Evolutionary conservation across 2,329 filamentous ascomycete genomes (phyloP).

Genomic region (Ophiocordyceps robertsii): DNA sequence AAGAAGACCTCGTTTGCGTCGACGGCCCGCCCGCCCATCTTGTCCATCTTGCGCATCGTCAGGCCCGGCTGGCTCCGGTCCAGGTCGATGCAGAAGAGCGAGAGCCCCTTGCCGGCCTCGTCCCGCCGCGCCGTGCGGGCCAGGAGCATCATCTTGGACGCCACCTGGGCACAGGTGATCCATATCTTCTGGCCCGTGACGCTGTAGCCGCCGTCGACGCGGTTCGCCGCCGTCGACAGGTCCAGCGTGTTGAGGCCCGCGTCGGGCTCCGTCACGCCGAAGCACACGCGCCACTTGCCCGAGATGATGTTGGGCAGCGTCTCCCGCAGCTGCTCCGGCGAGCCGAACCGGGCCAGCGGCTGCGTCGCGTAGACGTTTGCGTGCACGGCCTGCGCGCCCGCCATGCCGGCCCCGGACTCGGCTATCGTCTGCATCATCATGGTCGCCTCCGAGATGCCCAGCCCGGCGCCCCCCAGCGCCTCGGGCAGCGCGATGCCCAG

Average conservation of each 20-base stretch:
- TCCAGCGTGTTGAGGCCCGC: slow-evolving; percentile 67
- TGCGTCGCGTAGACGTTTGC: slow-evolving; percentile 66
- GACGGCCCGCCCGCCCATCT: slow-evolving; percentile 74
- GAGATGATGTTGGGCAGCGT: slow-evolving; percentile 60
- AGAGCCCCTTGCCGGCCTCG: slow-evolving; percentile 55
- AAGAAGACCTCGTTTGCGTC: slow-evolving; percentile 86
- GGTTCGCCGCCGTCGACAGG: slow-evolving; percentile 49
- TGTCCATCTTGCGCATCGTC: slow-evolving; percentile 59
- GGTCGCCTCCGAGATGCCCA: slow-evolving; percentile 70
- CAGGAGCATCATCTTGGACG: slow-evolving; percentile 70
- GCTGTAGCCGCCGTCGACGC: slow-evolving; percentile 43
- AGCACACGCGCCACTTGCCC: slow-evolving; percentile 61
- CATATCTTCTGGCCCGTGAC: slow-evolving; percentile 76
- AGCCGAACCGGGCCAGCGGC: slow-evolving; percentile 60
- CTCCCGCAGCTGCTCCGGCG: slow-evolving; percentile 44
- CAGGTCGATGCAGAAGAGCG: slow-evolving; percentile 69
- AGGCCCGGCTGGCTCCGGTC: slow-evolving; percentile 46
- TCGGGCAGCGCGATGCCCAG: slow-evolving; percentile 70
- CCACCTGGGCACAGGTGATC: slow-evolving; percentile 78
- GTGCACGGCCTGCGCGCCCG: slow-evolving; percentile 49
- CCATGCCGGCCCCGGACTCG: slow-evolving; percentile 69
- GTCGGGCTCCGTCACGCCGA: slow-evolving; percentile 76
- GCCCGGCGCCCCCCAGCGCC: slow-evolving; percentile 56
- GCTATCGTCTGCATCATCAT: slow-evolving; percentile 81
- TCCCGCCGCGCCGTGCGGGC: slow-evolving; percentile 61